Base-by-base conservation (phyloP, 495 filamentous ascomycete genomes). In the Staphylotrichum tortipilum region DNA sequence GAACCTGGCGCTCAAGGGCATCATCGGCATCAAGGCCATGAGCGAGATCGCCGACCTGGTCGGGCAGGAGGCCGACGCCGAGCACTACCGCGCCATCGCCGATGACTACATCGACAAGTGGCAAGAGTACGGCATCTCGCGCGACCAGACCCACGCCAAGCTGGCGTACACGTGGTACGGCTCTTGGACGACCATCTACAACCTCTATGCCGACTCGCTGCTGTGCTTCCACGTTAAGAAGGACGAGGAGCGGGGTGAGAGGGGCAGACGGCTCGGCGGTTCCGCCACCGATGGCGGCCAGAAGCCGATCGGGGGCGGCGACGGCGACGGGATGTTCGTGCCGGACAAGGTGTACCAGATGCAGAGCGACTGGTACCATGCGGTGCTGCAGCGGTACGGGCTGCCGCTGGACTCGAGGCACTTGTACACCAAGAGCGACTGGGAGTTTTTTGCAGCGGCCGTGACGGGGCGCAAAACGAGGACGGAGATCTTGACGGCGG, bases 1-100 rank as follows among this genome's bases (percentile, higher is more conserved):
- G 1, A 97, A 97, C 55, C 73, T 97, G 7, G 91, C 91, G 1
- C 68, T 97, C 23, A 97, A 95, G 61, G 91, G 89, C 6, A 94
- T 97, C 57, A 77, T 97, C 55, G 91, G 91, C 30, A 95, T 97
- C 69, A 84, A 85, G 60, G 91, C 91, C 39, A 95, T 97, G 88
- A 83, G 83, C 64, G 82, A 89, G 59, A 78, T 97, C 24, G 78
- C 91, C 7, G 77, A 76, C 26, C 64, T 89, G 3, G 70, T 85
- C 8, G 87, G 81, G 18, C 67, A 87, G n/a, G 62, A 75, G 6
- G 68, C 70, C 4, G 88, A 94, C 40, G 79, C 77, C 8, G 72
- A 77, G 36, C 74, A 84, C 52, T 94, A 85, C 64, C 74, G 73
- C 14, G 76, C 84, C 35, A 80, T 91, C 47, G 84, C 88, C 15